phyloP scores from a whole-genome alignment of 2,329 filamentous ascomycete species.

The Raffaelea deltoideospora region DNA sequence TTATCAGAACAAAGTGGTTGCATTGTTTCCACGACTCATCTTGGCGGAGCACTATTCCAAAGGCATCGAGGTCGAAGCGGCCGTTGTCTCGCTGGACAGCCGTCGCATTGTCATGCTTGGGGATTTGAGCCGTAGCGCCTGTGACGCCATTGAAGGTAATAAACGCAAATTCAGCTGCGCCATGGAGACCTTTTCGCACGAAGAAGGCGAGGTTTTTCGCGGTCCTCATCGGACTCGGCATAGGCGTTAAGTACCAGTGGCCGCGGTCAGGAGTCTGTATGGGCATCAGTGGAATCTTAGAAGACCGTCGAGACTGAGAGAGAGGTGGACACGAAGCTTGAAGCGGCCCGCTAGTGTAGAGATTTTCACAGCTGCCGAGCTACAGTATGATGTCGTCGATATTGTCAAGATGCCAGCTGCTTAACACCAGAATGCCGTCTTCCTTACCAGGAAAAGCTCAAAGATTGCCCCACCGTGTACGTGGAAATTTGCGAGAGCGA shows the following conservation, averaged over 20 bases:
- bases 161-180: conserved; percentile 23
- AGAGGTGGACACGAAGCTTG: too few species aligned
- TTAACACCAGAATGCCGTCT: neutral
- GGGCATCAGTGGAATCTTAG: too few species aligned
- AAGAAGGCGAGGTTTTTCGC: conserved; percentile 21
- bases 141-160: conserved; percentile 22
- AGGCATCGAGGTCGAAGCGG: conserved; percentile 21
- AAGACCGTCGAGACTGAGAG: neutral
- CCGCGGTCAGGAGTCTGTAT: too few species aligned
- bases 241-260: conserved; percentile 21
- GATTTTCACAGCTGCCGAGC: neutral
- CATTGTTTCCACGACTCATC: conserved; percentile 19
- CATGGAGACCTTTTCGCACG: conserved; percentile 20
- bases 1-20: conserved; percentile 20
- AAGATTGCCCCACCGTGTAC: neutral
- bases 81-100: conserved; percentile 16
- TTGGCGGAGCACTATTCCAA: conserved; percentile 18
- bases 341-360: too few species aligned
- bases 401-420: neutral
- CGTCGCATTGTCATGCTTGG: conserved; percentile 16
- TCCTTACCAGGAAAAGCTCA: neutral
- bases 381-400: neutral
- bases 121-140: conserved; percentile 13
- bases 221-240: conserved; percentile 17
- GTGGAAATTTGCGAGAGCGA: neutral